Conservation (phyloP, 2,329 filamentous ascomycete species). For the Dactylellina cionopaga region DNA sequence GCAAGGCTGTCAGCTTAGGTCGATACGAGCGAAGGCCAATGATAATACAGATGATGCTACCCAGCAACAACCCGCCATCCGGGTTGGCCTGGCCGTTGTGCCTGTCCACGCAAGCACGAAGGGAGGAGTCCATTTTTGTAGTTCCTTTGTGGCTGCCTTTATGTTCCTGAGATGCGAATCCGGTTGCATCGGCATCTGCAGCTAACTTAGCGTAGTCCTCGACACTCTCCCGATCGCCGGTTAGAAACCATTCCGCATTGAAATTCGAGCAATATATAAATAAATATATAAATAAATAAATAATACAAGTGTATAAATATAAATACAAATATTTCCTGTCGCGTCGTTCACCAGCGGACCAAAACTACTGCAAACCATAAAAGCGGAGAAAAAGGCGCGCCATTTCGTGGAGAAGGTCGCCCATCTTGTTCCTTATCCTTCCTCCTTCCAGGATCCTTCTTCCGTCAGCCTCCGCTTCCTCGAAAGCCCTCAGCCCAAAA, state of each 20-base stretch:
- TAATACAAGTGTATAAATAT: constrained; percentile 10
- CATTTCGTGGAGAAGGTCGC: background rate
- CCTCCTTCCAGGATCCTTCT: background rate
- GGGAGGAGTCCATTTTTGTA: too few relatives aligned
- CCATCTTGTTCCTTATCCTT: background rate
- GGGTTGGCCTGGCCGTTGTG: too few relatives aligned
- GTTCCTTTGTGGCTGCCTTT: background rate
- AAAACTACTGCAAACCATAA: background rate
- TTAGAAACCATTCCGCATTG: constrained; percentile 13
- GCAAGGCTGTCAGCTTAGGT: too few relatives aligned
- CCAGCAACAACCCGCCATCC: too few relatives aligned
- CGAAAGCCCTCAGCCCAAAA: too few relatives aligned
- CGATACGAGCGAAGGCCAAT: too few relatives aligned
- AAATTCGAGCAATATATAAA: background rate
- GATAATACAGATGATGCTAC: too few relatives aligned
- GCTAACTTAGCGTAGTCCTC: background rate
- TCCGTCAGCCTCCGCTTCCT: background rate
- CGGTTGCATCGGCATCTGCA: constrained; percentile 35
- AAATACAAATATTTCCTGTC: constrained; percentile 10
- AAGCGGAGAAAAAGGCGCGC: constrained; percentile 1
- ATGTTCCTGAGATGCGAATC: background rate
- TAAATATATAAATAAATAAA: too few relatives aligned
- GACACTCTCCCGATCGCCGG: constrained; percentile 5
- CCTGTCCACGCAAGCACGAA: background rate
- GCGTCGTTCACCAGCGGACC: constrained; percentile 7